Percentiles rank a stretch among this genome's conserved stretches.
phyloP scores from a whole-genome alignment of 2,329 filamentous ascomycete genomes.

The Byssoonygena ceratinophila region DNA sequence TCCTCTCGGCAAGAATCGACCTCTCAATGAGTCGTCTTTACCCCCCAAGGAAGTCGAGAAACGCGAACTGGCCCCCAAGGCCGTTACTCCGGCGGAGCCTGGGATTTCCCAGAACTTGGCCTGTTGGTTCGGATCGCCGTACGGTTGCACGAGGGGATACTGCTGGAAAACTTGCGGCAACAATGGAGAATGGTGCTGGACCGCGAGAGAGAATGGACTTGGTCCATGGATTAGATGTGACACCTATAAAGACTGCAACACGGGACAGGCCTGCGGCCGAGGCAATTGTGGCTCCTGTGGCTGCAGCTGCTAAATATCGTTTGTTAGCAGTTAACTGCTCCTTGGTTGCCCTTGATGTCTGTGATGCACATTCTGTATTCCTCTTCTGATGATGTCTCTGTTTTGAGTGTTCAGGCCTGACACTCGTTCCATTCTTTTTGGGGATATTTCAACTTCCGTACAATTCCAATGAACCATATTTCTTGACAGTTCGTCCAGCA shows the following conservation, averaged over 20 bases:
- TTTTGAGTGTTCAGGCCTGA: no score
- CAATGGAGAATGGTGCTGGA: slow-evolving; percentile 14
- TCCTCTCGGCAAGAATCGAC: slow-evolving; percentile 7
- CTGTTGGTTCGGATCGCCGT: slow-evolving; percentile 4
- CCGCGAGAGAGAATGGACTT: slow-evolving; percentile 3
- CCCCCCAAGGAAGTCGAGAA: no score
- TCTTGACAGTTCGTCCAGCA: no score
- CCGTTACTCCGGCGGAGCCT: neutral
- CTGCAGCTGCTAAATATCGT: slow-evolving; percentile 12
- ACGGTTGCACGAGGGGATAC: slow-evolving; percentile 9
- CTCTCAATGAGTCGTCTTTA: no score
- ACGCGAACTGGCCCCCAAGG: neutral
- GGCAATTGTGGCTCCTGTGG: slow-evolving; percentile 5
- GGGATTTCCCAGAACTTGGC: neutral
- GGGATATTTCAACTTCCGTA: no score
- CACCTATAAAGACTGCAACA: slow-evolving; percentile 2
- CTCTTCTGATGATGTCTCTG: no score
- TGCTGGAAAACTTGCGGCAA: slow-evolving; percentile 14
- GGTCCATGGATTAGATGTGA: slow-evolving; percentile 8
- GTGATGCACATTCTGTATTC: no score
- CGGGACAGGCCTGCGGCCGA: slow-evolving; percentile 6
- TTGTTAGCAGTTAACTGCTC: no score
- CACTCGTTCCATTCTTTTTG: no score
- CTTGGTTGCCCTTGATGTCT: no score
- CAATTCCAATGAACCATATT: no score